Evolutionary conservation across 768 basidiomycete species (phyloP).

Genomic region (Mycena epipterygia): DNA sequence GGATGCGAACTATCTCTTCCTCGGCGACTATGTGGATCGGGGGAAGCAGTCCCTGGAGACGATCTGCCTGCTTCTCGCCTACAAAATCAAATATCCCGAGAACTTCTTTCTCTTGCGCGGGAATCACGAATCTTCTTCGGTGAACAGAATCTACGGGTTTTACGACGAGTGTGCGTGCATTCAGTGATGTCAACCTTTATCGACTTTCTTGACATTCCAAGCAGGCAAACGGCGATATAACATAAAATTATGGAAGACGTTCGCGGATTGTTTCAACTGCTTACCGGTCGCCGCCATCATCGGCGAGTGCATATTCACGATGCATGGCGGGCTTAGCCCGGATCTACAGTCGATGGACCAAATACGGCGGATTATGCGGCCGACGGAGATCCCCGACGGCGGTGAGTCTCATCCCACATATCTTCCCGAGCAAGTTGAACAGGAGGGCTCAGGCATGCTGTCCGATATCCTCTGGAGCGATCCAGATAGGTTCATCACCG

Average conservation of each 20-base stretch:
- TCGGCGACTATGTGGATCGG: slow-evolving; percentile 99
- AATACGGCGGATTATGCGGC: slow-evolving; percentile 98
- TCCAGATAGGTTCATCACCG: slow-evolving; percentile 98
- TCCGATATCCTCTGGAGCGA: slow-evolving; percentile 99
- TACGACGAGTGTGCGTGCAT: slow-evolving; percentile 95
- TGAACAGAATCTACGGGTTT: slow-evolving; percentile 99
- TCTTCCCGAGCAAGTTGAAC: not conserved
- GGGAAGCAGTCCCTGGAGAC: slow-evolving; percentile 99
- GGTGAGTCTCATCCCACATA: slow-evolving; percentile 62
- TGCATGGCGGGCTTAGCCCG: slow-evolving; percentile 98
- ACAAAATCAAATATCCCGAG: slow-evolving; percentile 99
- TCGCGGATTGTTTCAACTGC: slow-evolving; percentile 99
- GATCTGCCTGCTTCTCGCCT: slow-evolving; percentile 98
- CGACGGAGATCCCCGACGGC: slow-evolving; percentile 98
- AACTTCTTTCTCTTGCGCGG: slow-evolving; percentile 99
- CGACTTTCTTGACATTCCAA: slow-evolving; percentile 6
- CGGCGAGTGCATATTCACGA: slow-evolving; percentile 99
- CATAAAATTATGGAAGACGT: slow-evolving; percentile 99
- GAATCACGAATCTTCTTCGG: slow-evolving; percentile 99
- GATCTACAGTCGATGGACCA: slow-evolving; percentile 99
- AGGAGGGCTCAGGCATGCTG: slow-evolving; percentile 73
- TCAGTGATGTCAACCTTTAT: not conserved
- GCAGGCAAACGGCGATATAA: slow-evolving; percentile 99
- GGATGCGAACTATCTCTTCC: slow-evolving; percentile 99
- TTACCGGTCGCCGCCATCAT: slow-evolving; percentile 99